These are phyloP conservation scores for Brasilioporus rufonigricans DNA, from an alignment of 768 basidiomycete genomes.

Conservation along the genomic window DNA sequence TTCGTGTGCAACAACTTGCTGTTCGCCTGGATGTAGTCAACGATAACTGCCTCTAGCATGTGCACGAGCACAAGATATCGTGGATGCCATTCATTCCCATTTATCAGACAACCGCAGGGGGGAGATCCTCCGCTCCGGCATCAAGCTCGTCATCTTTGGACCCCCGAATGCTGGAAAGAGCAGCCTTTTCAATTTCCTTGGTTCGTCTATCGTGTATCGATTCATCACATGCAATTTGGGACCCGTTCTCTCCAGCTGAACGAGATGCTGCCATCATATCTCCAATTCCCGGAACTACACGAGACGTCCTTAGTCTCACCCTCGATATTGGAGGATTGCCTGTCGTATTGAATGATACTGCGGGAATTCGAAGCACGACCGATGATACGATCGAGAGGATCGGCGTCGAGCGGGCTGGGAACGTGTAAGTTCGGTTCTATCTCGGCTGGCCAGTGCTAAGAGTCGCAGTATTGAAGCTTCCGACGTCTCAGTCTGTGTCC, in stretches of 20 bases:
- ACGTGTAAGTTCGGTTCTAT: conserved; percentile 48
- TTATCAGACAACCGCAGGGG: conserved; percentile 73
- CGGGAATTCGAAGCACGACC: conserved; percentile 69
- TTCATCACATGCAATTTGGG: neutral
- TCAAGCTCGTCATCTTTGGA: conserved; percentile 85
- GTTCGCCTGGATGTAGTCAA: neutral
- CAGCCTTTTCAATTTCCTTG: conserved; percentile 80
- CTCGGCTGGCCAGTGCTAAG: neutral
- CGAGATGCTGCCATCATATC: conserved; percentile 91
- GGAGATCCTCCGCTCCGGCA: conserved; percentile 79
- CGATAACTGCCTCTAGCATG: conserved; percentile 42
- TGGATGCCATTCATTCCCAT: conserved; percentile 50
- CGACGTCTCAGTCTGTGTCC: conserved; percentile 76
- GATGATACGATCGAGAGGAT: conserved; percentile 73
- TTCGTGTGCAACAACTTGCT: conserved; percentile 23
- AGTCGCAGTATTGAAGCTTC: conserved; percentile 58
- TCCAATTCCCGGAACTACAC: conserved; percentile 81
- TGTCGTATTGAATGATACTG: conserved; percentile 80
- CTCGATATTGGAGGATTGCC: conserved; percentile 89
- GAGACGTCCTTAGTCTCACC: conserved; percentile 82
- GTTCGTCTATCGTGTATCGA: conserved; percentile 35
- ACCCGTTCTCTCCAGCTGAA: conserved; percentile 51
- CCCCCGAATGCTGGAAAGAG: conserved; percentile 96
- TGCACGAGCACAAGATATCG: conserved; percentile 46
- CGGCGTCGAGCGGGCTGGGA: conserved; percentile 71